phyloP scores from a whole-genome alignment of 495 filamentous ascomycete species.

The Aeminium ludgeri region DNA sequence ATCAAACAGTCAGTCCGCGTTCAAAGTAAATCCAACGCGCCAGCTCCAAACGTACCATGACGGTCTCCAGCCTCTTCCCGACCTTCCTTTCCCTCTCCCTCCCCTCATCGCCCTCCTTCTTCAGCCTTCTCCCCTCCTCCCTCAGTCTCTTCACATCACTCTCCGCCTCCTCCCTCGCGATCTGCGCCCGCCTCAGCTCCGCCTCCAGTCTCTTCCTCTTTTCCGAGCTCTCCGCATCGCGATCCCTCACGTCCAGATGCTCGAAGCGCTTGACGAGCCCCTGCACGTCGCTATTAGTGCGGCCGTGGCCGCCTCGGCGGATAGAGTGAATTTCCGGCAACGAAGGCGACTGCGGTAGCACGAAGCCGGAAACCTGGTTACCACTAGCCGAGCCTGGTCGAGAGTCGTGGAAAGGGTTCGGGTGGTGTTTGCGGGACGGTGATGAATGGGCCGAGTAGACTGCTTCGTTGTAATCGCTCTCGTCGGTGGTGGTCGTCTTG shows the following conservation, averaged over 20 bases:
- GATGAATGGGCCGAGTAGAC: slow-evolving; percentile 19
- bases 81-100: slow-evolving; percentile 56
- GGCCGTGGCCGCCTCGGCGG: slow-evolving; percentile 22
- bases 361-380: slow-evolving; percentile 9
- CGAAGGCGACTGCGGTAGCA: slow-evolving; percentile 35
- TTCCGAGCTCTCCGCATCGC: slow-evolving; percentile 30
- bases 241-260: slow-evolving; percentile 34
- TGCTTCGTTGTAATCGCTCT: slow-evolving; percentile 3
- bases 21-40: neutral
- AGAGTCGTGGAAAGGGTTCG: slow-evolving; percentile 10
- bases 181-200: slow-evolving; percentile 60
- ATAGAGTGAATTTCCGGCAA: slow-evolving; percentile 31
- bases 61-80: slow-evolving; percentile 56
- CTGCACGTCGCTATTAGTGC: slow-evolving; percentile 53
- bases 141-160: slow-evolving; percentile 42
- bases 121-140: slow-evolving; percentile 38
- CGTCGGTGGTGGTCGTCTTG: slow-evolving; percentile 3
- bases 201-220: slow-evolving; percentile 47
- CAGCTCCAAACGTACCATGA: slow-evolving; percentile 38
- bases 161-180: slow-evolving; percentile 75
- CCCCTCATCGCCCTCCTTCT: slow-evolving; percentile 48
- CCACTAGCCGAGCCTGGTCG: neutral
- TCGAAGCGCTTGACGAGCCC: slow-evolving; percentile 78
- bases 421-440: slow-evolving; percentile 7
- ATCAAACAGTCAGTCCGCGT: slow-evolving; percentile 4